phyloP scores from a whole-genome alignment of 2,329 filamentous ascomycete species.

The Alternaria sp. region DNA sequence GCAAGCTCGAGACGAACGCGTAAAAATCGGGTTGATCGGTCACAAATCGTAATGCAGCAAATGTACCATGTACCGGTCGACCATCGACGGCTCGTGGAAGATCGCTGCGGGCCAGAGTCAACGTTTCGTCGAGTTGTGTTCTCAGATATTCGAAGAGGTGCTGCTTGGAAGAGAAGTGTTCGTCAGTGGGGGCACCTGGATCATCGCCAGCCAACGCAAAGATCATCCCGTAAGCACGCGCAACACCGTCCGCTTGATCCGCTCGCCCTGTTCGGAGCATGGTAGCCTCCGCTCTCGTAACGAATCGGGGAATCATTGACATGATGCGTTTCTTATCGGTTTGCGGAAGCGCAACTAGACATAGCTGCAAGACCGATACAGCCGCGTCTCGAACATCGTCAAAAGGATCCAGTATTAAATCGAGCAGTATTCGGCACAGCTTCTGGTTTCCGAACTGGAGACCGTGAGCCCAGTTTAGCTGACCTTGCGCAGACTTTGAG shows the following conservation, averaged over 20 bases:
- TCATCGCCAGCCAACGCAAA: constrained; percentile 60
- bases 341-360: constrained; percentile 28
- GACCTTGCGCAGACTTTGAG: constrained; percentile 57
- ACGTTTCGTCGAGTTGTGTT: constrained; percentile 67
- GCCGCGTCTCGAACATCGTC: constrained; percentile 79
- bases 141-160: constrained; percentile 66
- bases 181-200: constrained; percentile 15
- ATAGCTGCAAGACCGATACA: constrained; percentile 53
- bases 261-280: constrained; percentile 79
- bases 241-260: constrained; percentile 91
- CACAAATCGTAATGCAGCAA: constrained; percentile 57
- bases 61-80: constrained; percentile 55
- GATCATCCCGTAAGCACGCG: constrained; percentile 74
- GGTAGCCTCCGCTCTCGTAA: constrained; percentile 56
- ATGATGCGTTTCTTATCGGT: constrained; percentile 17
- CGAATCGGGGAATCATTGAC: constrained; percentile 29
- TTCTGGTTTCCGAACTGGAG: constrained; percentile 52
- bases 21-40: constrained; percentile 52
- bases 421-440: constrained; percentile 70
- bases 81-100: constrained; percentile 65
- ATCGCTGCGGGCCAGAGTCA: constrained; percentile 67
- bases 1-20: constrained; percentile 13
- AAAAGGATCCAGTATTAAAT: constrained; percentile 86
- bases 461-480: constrained; percentile 58
- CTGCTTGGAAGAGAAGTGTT: constrained; percentile 38